phyloP scores from a whole-genome alignment of 1,284 basidiomycete species.

The Peniophora sp. region DNA sequence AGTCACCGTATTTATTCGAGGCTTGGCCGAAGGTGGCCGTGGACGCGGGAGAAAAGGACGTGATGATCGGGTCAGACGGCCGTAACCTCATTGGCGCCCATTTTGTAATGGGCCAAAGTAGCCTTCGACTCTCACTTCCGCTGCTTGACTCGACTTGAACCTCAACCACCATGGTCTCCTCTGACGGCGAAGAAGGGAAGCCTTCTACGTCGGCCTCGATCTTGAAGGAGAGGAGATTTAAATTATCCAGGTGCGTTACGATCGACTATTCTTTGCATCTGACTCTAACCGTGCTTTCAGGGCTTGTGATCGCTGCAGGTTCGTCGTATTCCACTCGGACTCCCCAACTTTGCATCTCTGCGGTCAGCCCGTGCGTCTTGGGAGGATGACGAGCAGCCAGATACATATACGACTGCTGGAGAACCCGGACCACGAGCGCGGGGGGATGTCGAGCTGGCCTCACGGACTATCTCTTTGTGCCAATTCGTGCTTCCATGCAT shows the following conservation, averaged over 20 bases:
- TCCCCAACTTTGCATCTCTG: background rate
- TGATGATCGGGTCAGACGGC: too few species aligned
- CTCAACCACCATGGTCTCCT: too few species aligned
- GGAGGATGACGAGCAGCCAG: background rate
- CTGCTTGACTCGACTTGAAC: too few species aligned
- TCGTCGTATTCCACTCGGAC: conserved; percentile 22
- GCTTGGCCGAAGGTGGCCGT: too few species aligned
- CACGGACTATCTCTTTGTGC: background rate
- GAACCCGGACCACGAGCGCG: background rate
- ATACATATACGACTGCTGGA: background rate
- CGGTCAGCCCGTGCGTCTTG: background rate
- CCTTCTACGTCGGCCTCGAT: conserved; percentile 21
- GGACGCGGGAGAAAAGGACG: too few species aligned
- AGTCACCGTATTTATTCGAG: too few species aligned
- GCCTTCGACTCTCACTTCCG: too few species aligned
- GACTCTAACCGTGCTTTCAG: conserved; percentile 26
- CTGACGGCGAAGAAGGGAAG: too few species aligned
- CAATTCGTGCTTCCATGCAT: background rate
- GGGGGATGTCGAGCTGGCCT: background rate
- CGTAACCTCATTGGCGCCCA: too few species aligned
- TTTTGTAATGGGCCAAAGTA: too few species aligned
- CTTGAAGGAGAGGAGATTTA: conserved; percentile 73
- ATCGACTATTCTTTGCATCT: conserved; percentile 7
- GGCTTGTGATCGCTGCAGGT: conserved; percentile 83
- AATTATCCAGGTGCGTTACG: conserved; percentile 63